Conservation (phyloP, 768 basidiomycete species). For the Collybiopsis confluens region DNA sequence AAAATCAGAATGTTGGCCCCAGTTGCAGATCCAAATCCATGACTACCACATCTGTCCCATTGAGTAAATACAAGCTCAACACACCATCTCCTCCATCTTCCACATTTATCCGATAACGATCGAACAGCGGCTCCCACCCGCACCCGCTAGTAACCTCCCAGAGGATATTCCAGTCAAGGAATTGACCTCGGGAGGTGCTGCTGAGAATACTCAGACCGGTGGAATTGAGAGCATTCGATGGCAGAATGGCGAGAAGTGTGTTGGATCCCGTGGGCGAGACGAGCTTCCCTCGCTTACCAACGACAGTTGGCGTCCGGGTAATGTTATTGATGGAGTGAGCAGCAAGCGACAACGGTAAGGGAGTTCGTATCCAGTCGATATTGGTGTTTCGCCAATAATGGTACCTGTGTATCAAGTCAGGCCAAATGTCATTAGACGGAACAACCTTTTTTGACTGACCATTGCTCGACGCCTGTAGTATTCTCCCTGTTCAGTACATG, state of each 20-base stretch:
- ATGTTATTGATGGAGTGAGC: constrained; percentile 26
- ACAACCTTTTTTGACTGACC: constrained; percentile 15
- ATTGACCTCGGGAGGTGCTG: constrained; percentile 25
- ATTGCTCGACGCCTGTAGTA: constrained; percentile 27
- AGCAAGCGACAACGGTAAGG: constrained; percentile 21
- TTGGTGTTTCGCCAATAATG: constrained; percentile 13
- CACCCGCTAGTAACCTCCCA: constrained; percentile 27
- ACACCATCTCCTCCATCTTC: constrained; percentile 20
- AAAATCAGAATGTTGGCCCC: no score
- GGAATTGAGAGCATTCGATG: constrained; percentile 29
- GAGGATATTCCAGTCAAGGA: constrained; percentile 27
- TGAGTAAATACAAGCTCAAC: constrained; percentile 28
- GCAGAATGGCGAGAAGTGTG: constrained; percentile 24
- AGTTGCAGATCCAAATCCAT: constrained; percentile 6
- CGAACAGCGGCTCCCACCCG: constrained; percentile 27
- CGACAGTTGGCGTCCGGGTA: constrained; percentile 29
- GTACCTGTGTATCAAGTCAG: constrained; percentile 9
- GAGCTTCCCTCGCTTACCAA: constrained; percentile 34
- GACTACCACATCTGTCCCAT: constrained; percentile 17
- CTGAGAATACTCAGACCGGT: constrained; percentile 25
- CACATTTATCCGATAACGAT: constrained; percentile 22
- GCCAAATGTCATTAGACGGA: background rate
- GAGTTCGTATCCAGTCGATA: constrained; percentile 27
- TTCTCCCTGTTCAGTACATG: constrained; percentile 34
- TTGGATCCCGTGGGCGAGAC: constrained; percentile 11